Base-by-base conservation (phyloP, 257 asterid species). In the Ocimum tenuiflorum region DNA sequence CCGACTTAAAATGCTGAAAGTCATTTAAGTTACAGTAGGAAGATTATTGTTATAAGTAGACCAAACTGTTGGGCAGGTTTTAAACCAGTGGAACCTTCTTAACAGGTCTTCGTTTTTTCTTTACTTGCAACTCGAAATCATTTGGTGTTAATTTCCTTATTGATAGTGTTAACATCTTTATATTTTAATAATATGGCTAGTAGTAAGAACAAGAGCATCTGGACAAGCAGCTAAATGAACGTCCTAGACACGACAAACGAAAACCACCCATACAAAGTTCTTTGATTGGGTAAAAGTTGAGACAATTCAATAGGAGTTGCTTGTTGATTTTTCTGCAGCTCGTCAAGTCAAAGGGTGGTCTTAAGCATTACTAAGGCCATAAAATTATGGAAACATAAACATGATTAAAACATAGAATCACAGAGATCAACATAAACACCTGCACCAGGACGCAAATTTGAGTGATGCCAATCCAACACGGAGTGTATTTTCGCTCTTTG, bases 381-480 rank as follows among this genome's bases (percentile, higher is more conserved):
- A 41, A 68, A 50, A 56, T 6, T 12, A 47, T 38, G 22, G 20
- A 3, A 27, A 57, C 11, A 18, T 0, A 51, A 61, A 51, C 48
- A 58, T 20, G 36, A 38, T 45, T 29, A 58, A 54, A 64, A 42
- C 13, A 49, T 43, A 18, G 29, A 48, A 41, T 24, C 8, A 36
- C 38, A 17, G 14, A 3, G 63, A 62, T 36, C 15, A 52, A 68
- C 15, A 72, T 8, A 60, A 68, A 63, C 61, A 94, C 97, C 94
- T 86, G 95, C 77, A 65, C 96, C 99, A n/a, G 23, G 70, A 7
- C 95, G 96, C 74, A 88, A 71, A 74, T 90, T 86, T 8, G 88
- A 77, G 83, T 86, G 97, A 70, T 94, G 94, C 99, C 97, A 94
- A 78, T 94, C 96, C 67, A 94, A 71, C 64, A 86, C 94, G 2